Evolutionary conservation across 2,329 filamentous ascomycete species (phyloP).

Genomic region (Claviceps maximensis): DNA sequence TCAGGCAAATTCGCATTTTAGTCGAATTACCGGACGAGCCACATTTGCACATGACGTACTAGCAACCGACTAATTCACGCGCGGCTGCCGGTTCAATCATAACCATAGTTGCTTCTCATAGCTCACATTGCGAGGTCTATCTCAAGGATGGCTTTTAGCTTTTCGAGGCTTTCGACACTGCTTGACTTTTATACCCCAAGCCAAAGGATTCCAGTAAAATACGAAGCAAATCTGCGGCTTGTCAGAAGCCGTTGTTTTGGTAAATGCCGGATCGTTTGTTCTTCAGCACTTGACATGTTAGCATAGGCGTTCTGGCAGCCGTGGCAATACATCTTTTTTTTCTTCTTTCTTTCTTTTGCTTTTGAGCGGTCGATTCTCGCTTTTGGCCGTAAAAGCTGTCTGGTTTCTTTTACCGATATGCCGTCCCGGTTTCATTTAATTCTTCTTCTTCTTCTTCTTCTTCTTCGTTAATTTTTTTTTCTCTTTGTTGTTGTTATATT

Average conservation of each 20-base stretch:
- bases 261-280: neutral
- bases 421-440: neutral
- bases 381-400: conserved; percentile 2
- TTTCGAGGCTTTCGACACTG: neutral
- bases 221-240: neutral
- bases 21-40: too few relatives aligned
- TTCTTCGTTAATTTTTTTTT: neutral
- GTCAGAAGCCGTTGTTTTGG: neutral
- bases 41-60: too few relatives aligned
- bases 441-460: neutral
- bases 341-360: neutral
- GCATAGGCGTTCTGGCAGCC: neutral
- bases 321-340: neutral
- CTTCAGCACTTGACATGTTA: neutral
- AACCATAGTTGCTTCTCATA: too few relatives aligned
- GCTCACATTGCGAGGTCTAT: neutral
- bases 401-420: neutral
- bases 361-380: neutral
- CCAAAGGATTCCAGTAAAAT: too few relatives aligned
- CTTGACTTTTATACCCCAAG: neutral
- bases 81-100: too few relatives aligned
- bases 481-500: neutral
- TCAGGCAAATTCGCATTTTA: conserved; percentile 20
- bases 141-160: neutral
- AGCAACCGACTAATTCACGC: too few relatives aligned